Base-by-base conservation (phyloP, 1,284 basidiomycete genomes). In the Irpex lacteus region DNA sequence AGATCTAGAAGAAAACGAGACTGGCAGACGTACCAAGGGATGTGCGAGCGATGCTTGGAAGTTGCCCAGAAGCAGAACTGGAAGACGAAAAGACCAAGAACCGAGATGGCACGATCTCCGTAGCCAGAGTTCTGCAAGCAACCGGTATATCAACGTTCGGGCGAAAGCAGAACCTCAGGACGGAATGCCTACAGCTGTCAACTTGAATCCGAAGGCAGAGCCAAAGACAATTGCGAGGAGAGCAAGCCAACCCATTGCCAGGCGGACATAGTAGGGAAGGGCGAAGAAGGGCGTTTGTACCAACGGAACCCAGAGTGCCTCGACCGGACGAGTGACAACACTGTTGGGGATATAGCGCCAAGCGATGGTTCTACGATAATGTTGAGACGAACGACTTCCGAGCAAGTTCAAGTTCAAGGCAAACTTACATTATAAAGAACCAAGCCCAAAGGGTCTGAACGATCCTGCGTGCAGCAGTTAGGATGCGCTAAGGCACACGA, bases 361-460 rank as follows among this genome's bases (percentile, higher is more conserved):
- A 1, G 87, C 89, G 67, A 93, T 92, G 66, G 91, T 81, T 8
- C 88, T 91, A 64, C n/a, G 26, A 21, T 7, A 59, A 36, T 36
- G 50, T 13, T 34, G n/a, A 36, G 21, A 21, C 15, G 34, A 21
- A n/a, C 9, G 9, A n/a, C 37, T 32, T 61, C 18, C 21, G 26
- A 32, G 32, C 47, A 50, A 52, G 15, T 56, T 44, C 11, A 44
- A 32, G 26, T 26, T 26, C 26, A 49, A 40, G 36, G 36, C 62
- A 26, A 5, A 78, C 84, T 69, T 68, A 89, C 87, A 83, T 66
- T 67, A 93, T 79, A 78, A 93, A 92, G 62, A 86, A 85, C 92
- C 92, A 94, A 3, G 92, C 89, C 70, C 88, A 90, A 54, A 93
- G 59, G 0, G 91, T 90, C 75, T 92, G 90, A 5, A 90, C 88